Evolutionary conservation across 2,329 filamentous ascomycete species (phyloP), one percentile per base, ranked within the genome.

Genomic region (Aspergillus calidoustus): DNA sequence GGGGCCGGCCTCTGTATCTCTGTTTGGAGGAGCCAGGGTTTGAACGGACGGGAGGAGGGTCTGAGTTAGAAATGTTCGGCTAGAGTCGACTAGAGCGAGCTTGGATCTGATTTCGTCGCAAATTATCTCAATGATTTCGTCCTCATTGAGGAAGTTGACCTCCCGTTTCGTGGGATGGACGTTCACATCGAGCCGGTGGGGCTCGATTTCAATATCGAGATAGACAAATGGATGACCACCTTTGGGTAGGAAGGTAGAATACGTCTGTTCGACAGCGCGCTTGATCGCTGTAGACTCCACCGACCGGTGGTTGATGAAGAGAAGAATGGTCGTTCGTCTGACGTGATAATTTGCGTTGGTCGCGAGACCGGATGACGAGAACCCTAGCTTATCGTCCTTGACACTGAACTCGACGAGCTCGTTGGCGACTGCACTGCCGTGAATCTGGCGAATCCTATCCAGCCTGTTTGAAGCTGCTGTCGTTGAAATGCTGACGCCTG

Each of bases 81-180:
- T 98, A 23, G 91, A 93, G 75, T 99, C 95, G 7, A 98, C 93
- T 54, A 90, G 89, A 11, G 92, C 90, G 4, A 99, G 84, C 67
- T 90, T 90, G 8, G 86, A 83, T 56, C 91, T 86, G 23, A 99
- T 90, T 57, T 91, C 86, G 63, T 89, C 87, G 78, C 93, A 97
- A 4, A 99, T 88, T 15, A 87, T 85, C 66, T 95, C 91, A 51
- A 95, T 90, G 50, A 99, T 96, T 69, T 99, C 95, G 66, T 99
- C 95, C 74, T 99, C 95, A 64, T 98, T 97, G 23, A 99, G 83
- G 70, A 99, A 98, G 72, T 98, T 95, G 22, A 99, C 95, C 74
- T 99, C 94, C 54, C 92, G 86, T 76, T 99, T 99, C 0, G 95
- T 99, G 0, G 95, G 95, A 76, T 99, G 95, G 0, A 99, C 91